A percentile compares a stretch with the other conserved stretches of the same genome.
Evolutionary conservation across 2,329 filamentous ascomycete species (phyloP).

Genomic region (Hymenoscyphus repandus): DNA sequence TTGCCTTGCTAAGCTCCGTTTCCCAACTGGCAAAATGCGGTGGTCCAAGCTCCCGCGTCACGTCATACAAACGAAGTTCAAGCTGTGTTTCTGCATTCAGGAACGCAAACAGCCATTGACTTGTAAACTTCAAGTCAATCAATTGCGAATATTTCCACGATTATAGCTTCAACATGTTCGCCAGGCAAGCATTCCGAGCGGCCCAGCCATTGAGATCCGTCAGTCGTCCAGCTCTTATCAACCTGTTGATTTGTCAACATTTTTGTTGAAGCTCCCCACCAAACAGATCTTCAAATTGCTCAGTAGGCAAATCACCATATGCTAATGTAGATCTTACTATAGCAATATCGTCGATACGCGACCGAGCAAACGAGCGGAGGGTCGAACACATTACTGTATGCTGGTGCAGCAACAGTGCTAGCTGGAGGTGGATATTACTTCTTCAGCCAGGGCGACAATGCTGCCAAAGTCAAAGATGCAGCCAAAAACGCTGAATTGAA

Average conservation of each 20-base stretch:
- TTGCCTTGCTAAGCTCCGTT: no score
- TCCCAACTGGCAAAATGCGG: no score
- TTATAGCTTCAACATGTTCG: conserved; percentile 67
- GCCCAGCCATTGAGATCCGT: conserved; percentile 63
- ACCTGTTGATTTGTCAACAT: background rate
- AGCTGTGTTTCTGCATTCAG: no score
- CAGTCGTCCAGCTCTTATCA: conserved; percentile 29
- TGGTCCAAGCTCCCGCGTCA: no score
- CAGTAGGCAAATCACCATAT: background rate
- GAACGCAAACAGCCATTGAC: no score
- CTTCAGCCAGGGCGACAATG: conserved; percentile 39
- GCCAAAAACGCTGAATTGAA: conserved; percentile 54
- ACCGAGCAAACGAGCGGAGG: conserved; percentile 47
- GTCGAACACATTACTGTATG: conserved; percentile 55
- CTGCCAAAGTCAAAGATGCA: conserved; percentile 47
- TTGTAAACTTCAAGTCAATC: no score
- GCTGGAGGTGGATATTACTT: conserved; percentile 56
- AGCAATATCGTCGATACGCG: conserved; percentile 70
- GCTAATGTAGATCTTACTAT: conserved; percentile 1
- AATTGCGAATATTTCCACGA: no score
- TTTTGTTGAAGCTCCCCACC: background rate
- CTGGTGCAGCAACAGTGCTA: conserved; percentile 52
- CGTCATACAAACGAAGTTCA: no score
- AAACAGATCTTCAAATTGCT: conserved; percentile 1
- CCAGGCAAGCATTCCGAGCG: conserved; percentile 58